Base-by-base conservation (phyloP, 2,329 filamentous ascomycete species). In the Coniochaeta ligniaria region DNA sequence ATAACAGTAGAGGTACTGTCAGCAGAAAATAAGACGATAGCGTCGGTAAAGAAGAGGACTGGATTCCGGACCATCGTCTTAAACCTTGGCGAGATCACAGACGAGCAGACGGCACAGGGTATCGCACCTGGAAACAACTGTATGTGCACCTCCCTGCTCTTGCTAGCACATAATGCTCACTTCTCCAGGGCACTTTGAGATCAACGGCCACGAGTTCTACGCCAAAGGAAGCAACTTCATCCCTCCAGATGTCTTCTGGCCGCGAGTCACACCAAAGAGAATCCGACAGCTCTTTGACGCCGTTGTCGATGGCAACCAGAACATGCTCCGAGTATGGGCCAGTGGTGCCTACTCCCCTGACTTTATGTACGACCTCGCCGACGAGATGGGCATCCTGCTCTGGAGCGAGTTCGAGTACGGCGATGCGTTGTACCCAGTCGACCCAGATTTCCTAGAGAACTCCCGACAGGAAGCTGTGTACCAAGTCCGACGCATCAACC, bases 341-440 rank as follows among this genome's bases (percentile, higher is more conserved):
- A 83, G 79, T 22, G 83, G 84, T 2, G 79, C 81, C 1, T 88
- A 87, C 63, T 75, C 79, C 1, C 83, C 83, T 0, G 83, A 87
- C 63, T 86, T 83, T 63, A 82, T 87, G 62, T 87, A 84, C 65
- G 83, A 87, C 60, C 72, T 86, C 11, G 85, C 84, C 1, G 84
- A 88, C 67, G 82, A 85, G 66, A 77, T 78, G 65, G 85, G 85
- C 1, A 76, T 88, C 6, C 71, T 87, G 7, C 73, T 87, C 0
- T 87, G 84, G 84, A 83, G 79, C 57, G 84, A 87, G 62, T 87
- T 87, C 63, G 76, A 87, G 65, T 87, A 86, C 66, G 80, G 82
- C 12, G 84, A 86, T 68, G 78, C 83, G 1, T 70, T 86, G 2
- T 87, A 87, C 66, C 84, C 85, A 0, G 78, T 82, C 0, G 70